Base-by-base conservation (phyloP, 352 stramenopile species). In the Phytopythium ostracodes region DNA sequence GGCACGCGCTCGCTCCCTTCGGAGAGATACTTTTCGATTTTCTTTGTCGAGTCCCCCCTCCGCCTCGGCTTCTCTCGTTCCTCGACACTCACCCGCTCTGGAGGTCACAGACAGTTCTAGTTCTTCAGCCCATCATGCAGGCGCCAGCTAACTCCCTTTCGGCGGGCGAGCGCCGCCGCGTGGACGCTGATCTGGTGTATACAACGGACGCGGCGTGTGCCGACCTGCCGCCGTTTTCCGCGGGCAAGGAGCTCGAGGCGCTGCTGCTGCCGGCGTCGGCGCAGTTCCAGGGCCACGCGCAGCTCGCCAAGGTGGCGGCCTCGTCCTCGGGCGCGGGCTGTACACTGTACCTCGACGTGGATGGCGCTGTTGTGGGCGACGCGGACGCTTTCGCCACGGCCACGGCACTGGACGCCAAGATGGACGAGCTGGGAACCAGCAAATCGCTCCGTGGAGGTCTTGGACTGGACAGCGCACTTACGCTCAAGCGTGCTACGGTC, bases 141-240 rank as follows among this genome's bases (percentile, higher is more conserved):
- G 22, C 18, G 47, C 47, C 22, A 27, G 22, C 24, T 22, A 24
- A 35, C 46, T n/a, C 46, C 9, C 17, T 7, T 4, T n/a, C 47
- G 47, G 1, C 24, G 46, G 24, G 46, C 46, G 56, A 51, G 27
- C 40, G 8, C 40, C 35, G n/a, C 56, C 62, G 47, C 60, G 60
- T 72, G 43, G 64, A 67, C 25, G 27, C 63, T 20, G 70, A 80
- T 40, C 64, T 80, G 29, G 64, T 77, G 60, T 80, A 80, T 63
- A 71, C 67, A 14, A 69, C 60, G 7, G 58, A 52, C n/a, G 31
- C 62, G 4, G 63, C 54, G 5, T 77, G 72, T 31, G 64, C 58
- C 20, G 67, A 33, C 9, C 43, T 68, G 22, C 55, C 56, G 22
- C 55, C 60, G 49, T 43, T 80, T 14, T 59, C 72, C 42, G 57